These are phyloP conservation scores for Paramyrothecium roridum DNA, from an alignment of 2,329 filamentous ascomycete genomes.

Conservation along the genomic window DNA sequence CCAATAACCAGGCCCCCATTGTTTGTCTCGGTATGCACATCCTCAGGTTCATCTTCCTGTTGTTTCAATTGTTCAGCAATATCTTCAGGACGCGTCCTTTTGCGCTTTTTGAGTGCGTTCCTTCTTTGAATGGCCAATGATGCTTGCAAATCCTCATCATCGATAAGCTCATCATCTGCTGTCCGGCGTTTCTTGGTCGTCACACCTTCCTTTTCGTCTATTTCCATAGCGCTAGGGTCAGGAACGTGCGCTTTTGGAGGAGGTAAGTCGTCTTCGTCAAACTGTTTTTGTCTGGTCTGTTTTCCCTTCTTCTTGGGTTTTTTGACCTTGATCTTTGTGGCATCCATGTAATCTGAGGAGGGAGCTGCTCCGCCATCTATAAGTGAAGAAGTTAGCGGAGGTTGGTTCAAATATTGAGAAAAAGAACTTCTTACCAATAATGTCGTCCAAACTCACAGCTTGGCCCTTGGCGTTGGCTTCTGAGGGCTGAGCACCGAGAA, in stretches of 20 bases:
- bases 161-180: slow-evolving; percentile 69
- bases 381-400: slow-evolving; percentile 7
- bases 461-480: slow-evolving; percentile 62
- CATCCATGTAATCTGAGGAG: slow-evolving; percentile 82
- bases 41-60: slow-evolving; percentile 51
- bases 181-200: slow-evolving; percentile 60
- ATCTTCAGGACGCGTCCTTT: slow-evolving; percentile 82
- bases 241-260: slow-evolving; percentile 32
- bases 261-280: slow-evolving; percentile 62
- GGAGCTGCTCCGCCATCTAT: slow-evolving; percentile 25
- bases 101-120: slow-evolving; percentile 85
- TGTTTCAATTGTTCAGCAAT: slow-evolving; percentile 76
- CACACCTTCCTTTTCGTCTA: slow-evolving; percentile 59
- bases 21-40: slow-evolving; percentile 36
- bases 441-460: slow-evolving; percentile 77
- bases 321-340: slow-evolving; percentile 85
- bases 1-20: slow-evolving; percentile 79
- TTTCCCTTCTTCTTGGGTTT: slow-evolving; percentile 96
- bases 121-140: slow-evolving; percentile 80
- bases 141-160: slow-evolving; percentile 90
- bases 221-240: slow-evolving; percentile 64
- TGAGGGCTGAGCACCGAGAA: slow-evolving; percentile 42
- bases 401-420: background rate
- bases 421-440: slow-evolving; percentile 43
- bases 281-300: slow-evolving; percentile 65